phyloP scores from a whole-genome alignment of 2,329 filamentous ascomycete species.

The Podosphaera xanthii region DNA sequence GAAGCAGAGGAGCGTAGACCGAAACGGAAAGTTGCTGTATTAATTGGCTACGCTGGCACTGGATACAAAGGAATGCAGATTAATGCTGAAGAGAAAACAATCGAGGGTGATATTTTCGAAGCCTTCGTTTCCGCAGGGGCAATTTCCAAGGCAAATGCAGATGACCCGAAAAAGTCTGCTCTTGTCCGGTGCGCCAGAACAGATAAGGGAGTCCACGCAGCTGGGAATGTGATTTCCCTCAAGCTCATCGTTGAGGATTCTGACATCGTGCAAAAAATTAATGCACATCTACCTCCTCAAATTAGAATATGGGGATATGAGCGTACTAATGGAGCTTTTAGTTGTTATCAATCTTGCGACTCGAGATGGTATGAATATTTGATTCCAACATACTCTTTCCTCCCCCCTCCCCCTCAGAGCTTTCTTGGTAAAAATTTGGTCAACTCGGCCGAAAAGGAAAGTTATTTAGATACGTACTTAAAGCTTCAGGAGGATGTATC shows the following conservation, averaged over 20 bases:
- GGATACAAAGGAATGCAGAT: slow-evolving; percentile 98
- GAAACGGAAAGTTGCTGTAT: slow-evolving; percentile 87
- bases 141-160: slow-evolving; percentile 89
- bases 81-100: slow-evolving; percentile 61
- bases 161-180: slow-evolving; percentile 90
- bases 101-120: slow-evolving; percentile 83
- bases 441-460: slow-evolving; percentile 52
- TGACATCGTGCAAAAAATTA: slow-evolving; percentile 77
- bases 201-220: slow-evolving; percentile 92
- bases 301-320: slow-evolving; percentile 92
- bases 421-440: slow-evolving; percentile 65
- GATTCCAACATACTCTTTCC: slow-evolving; percentile 75
- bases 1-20: slow-evolving; percentile 67
- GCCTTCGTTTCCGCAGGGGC: slow-evolving; percentile 80
- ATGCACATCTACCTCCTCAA: slow-evolving; percentile 59
- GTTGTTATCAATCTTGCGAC: slow-evolving; percentile 84
- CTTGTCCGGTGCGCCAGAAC: slow-evolving; percentile 85
- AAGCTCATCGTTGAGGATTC: slow-evolving; percentile 90
- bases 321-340: slow-evolving; percentile 74
- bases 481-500: slow-evolving; percentile 54
- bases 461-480: slow-evolving; percentile 44
- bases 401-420: slow-evolving; percentile 77
- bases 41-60: slow-evolving; percentile 88
- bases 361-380: slow-evolving; percentile 95
- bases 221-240: slow-evolving; percentile 81